phyloP scores from a whole-genome alignment of 2,329 filamentous ascomycete genomes.

The Neonectria neomacrospora region DNA sequence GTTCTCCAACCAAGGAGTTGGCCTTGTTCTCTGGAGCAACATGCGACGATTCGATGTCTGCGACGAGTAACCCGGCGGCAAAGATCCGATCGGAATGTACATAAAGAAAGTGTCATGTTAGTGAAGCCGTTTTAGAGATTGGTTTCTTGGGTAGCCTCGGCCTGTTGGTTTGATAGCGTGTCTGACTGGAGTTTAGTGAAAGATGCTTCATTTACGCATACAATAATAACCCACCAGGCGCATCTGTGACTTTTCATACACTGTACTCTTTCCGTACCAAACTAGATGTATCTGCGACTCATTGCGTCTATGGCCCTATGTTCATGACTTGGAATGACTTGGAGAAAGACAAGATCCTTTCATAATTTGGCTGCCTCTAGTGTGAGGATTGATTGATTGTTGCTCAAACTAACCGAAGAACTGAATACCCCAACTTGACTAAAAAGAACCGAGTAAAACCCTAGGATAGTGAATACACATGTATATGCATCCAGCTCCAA shows the following conservation, averaged over 20 bases:
- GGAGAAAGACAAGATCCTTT: not conserved
- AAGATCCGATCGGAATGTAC: not conserved
- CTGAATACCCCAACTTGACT: not conserved
- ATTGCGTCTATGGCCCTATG: not conserved
- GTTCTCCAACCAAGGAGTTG: too few relatives aligned
- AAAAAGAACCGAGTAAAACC: not conserved
- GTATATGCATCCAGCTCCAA: constrained; percentile 6
- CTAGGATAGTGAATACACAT: not conserved
- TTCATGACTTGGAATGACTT: not conserved
- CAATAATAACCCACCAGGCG: too few relatives aligned
- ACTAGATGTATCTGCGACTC: not conserved
- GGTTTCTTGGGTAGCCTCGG: not conserved
- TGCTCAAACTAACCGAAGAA: not conserved
- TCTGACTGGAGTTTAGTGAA: not conserved
- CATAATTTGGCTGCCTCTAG: not conserved
- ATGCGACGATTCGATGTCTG: not conserved
- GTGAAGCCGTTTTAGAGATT: constrained; percentile 1
- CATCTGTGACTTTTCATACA: not conserved
- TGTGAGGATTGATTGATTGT: not conserved
- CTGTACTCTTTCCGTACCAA: not conserved
- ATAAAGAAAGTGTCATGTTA: constrained; percentile 1
- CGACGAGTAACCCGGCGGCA: not conserved
- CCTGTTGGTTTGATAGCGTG: not conserved
- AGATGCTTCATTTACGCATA: not conserved
- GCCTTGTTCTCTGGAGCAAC: not conserved